Conservation (phyloP, 2,329 filamentous ascomycete species). For the Pseudocercospora fijiensis region DNA sequence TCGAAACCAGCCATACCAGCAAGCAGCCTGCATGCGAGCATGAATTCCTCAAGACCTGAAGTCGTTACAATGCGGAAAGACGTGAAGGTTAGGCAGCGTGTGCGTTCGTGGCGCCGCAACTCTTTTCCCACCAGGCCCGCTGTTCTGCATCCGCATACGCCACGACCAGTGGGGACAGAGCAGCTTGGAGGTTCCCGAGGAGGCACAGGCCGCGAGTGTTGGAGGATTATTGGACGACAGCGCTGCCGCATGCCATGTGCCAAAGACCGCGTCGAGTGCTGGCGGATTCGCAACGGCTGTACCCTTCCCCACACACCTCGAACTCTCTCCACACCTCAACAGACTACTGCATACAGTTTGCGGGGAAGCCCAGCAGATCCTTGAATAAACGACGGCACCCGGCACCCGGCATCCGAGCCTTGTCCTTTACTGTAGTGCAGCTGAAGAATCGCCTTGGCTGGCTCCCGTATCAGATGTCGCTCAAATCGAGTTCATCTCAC, state of each 20-base stretch:
- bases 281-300: constrained; percentile 4
- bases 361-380: constrained; percentile 18
- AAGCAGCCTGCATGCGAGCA: constrained; percentile 9
- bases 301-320: constrained; percentile 14
- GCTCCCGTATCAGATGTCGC: not conserved
- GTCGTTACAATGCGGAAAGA: constrained; percentile 10
- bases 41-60: constrained; percentile 11
- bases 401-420: constrained; percentile 14
- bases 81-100: not conserved
- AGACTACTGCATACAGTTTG: constrained; percentile 11
- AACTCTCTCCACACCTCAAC: constrained; percentile 17
- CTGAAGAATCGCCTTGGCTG: not conserved
- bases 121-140: constrained; percentile 8
- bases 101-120: constrained; percentile 11
- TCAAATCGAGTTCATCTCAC: not conserved
- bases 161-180: not conserved
- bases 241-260: constrained; percentile 15
- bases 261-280: not conserved
- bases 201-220: not conserved
- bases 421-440: not conserved
- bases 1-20: not conserved
- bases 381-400: constrained; percentile 5
- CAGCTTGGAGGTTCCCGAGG: not conserved
- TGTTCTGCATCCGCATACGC: not conserved
- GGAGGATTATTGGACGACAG: constrained; percentile 10